These are phyloP conservation scores for Sphaerulina vaccinii DNA, from an alignment of 2,329 filamentous ascomycete genomes.

Conservation along the genomic window DNA sequence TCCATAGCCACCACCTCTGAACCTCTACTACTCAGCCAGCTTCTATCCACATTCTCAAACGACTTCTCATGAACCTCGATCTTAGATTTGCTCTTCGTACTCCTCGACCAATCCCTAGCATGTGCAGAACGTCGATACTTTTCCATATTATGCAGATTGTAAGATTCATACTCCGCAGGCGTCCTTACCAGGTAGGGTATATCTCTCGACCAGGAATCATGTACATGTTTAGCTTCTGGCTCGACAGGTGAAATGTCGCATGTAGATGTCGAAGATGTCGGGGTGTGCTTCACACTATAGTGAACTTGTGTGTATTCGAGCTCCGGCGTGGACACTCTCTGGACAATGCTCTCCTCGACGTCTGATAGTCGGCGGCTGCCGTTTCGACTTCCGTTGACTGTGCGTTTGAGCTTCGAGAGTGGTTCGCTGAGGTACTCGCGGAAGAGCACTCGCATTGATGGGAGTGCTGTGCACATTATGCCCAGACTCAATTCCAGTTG, in stretches of 20 bases:
- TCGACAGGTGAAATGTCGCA: not conserved
- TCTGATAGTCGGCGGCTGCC: constrained; percentile 17
- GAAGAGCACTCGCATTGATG: constrained; percentile 47
- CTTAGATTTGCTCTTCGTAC: constrained; percentile 2
- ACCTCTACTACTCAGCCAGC: constrained; percentile 6
- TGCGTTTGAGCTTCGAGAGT: constrained; percentile 17
- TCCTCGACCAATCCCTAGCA: constrained; percentile 6
- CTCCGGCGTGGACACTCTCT: constrained; percentile 3
- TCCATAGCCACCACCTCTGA: not conserved
- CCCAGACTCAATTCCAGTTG: constrained; percentile 43
- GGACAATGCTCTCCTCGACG: constrained; percentile 11
- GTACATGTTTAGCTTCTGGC: not conserved
- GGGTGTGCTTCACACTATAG: constrained; percentile 6
- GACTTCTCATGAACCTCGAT: not conserved
- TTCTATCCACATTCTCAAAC: not conserved
- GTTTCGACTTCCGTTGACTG: constrained; percentile 10
- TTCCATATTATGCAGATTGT: constrained; percentile 25
- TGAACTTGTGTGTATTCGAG: constrained; percentile 1
- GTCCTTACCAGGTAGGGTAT: constrained; percentile 16
- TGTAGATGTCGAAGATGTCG: constrained; percentile 3
- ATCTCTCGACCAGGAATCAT: constrained; percentile 1
- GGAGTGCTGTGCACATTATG: constrained; percentile 45
- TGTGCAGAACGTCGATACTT: constrained; percentile 20
- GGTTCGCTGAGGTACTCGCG: constrained; percentile 39
- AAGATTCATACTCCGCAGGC: constrained; percentile 25